Conservation (phyloP, 1,284 basidiomycete species). For the Ganoderma boninense region DNA sequence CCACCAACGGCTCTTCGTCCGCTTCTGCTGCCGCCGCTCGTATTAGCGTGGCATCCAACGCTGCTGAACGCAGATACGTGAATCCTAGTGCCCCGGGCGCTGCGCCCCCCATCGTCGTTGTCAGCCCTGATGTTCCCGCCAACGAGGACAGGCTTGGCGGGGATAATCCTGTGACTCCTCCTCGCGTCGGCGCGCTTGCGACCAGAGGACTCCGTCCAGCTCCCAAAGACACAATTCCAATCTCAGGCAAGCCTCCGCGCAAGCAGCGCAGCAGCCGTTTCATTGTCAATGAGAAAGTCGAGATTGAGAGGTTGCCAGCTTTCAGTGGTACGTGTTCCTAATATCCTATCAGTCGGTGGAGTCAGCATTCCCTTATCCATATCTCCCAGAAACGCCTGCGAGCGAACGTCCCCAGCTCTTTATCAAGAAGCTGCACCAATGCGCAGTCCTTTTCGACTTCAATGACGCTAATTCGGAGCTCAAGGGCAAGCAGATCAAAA, state of each 20-base stretch:
- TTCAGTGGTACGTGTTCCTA: conserved; percentile 80
- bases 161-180: conserved; percentile 65
- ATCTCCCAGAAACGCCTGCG: conserved; percentile 81
- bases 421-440: conserved; percentile 95
- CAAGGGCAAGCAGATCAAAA: conserved; percentile 98
- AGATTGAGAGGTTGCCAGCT: conserved; percentile 94
- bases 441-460: conserved; percentile 98
- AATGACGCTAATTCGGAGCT: conserved; percentile 97
- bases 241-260: conserved; percentile 93
- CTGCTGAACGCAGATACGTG: conserved; percentile 62
- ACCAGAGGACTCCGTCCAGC: conserved; percentile 50
- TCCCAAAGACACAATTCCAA: conserved; percentile 94
- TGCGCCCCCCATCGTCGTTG: conserved; percentile 90
- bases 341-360: conserved; percentile 7
- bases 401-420: conserved; percentile 93
- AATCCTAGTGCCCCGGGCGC: conserved; percentile 55
- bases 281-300: conserved; percentile 95
- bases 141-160: conserved; percentile 56
- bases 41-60: conserved; percentile 48
- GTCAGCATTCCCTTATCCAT: background rate
- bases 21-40: conserved; percentile 49
- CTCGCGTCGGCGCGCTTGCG: conserved; percentile 67
- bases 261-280: conserved; percentile 97
- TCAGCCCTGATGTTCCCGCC: conserved; percentile 77
- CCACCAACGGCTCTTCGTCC: conserved; percentile 45